Evolutionary conservation across 2,329 filamentous ascomycete species (phyloP).

Genomic region (Diaporthe vaccinii): DNA sequence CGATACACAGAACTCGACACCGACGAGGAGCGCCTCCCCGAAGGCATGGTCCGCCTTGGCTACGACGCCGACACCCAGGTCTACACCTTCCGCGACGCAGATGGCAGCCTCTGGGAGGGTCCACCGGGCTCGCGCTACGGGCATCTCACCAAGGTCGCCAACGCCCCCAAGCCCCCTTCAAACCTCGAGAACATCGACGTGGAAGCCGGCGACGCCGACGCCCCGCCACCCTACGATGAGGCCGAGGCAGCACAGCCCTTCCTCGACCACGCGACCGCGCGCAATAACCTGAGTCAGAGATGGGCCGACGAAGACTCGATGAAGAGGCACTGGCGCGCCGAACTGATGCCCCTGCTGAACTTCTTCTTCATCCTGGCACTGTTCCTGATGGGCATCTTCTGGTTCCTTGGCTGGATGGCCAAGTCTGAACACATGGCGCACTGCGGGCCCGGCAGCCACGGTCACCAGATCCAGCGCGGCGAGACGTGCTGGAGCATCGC

Average conservation of each 20-base stretch:
- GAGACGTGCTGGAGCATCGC: conserved; percentile 69
- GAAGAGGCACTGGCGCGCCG: conserved; percentile 62
- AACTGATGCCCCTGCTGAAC: conserved; percentile 69
- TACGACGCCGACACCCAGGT: conserved; percentile 64
- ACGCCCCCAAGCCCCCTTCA: conserved; percentile 43
- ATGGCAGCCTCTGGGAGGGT: conserved; percentile 60
- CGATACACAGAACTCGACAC: conserved; percentile 42
- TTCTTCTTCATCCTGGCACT: conserved; percentile 68
- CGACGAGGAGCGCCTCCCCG: conserved; percentile 61
- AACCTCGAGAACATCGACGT: conserved; percentile 35
- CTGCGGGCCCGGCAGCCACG: conserved; percentile 48
- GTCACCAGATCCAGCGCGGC: conserved; percentile 58
- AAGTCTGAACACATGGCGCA: conserved; percentile 40
- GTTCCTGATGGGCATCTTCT: conserved; percentile 64
- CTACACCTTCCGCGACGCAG: conserved; percentile 60
- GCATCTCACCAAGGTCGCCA: conserved; percentile 56
- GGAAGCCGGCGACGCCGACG: conserved; percentile 44
- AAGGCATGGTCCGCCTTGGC: conserved; percentile 62
- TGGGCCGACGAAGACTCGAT: conserved; percentile 33
- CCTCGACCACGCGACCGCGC: conserved; percentile 17
- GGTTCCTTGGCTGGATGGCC: conserved; percentile 55
- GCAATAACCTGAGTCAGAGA: conserved; percentile 25
- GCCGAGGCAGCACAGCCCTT: conserved; percentile 41
- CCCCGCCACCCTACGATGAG: conserved; percentile 41
- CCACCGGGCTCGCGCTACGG: conserved; percentile 61